Evolutionary conservation across 257 asterid species (phyloP).

Genomic region (Buddleja alternifolia): DNA sequence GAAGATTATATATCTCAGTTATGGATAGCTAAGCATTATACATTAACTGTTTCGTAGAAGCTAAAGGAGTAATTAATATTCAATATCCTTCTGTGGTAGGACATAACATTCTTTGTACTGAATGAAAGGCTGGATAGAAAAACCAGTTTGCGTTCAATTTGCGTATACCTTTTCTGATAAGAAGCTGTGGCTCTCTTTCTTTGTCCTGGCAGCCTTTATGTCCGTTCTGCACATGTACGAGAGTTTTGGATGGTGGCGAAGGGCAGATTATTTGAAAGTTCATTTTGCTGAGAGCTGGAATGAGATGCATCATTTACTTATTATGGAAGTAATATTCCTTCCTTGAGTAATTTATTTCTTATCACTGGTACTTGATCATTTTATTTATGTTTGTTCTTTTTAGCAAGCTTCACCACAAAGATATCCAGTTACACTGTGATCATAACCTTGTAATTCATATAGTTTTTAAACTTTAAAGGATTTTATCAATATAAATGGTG

Average conservation of each 20-base stretch:
- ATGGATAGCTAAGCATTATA: not conserved
- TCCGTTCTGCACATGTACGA: constrained; percentile 96
- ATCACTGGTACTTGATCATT: constrained; percentile 1
- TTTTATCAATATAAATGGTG: not conserved
- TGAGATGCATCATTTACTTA: constrained; percentile 99
- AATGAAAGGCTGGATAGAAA: constrained; percentile 3
- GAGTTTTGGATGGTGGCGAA: constrained; percentile 99
- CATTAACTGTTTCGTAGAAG: not conserved
- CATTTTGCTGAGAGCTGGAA: constrained; percentile 99
- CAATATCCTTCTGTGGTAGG: not conserved
- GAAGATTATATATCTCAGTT: not conserved
- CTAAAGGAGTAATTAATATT: not conserved
- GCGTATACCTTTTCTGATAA: constrained; percentile 21
- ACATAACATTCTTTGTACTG: constrained; percentile 7
- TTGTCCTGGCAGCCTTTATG: constrained; percentile 78
- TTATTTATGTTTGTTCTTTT: not conserved
- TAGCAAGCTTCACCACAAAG: constrained; percentile 8
- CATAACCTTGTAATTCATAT: constrained; percentile 6
- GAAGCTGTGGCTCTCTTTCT: constrained; percentile 13
- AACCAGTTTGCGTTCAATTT: constrained; percentile 1
- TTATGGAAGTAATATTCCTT: constrained; percentile 81
- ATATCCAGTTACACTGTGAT: constrained; percentile 4
- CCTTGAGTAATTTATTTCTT: constrained; percentile 22
- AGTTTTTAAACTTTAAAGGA: constrained; percentile 10
- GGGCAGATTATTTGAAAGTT: constrained; percentile 95